These are phyloP conservation scores for Blastocystis sp. DNA, from an alignment of 352 stramenopile genomes.

Conservation along the genomic window DNA sequence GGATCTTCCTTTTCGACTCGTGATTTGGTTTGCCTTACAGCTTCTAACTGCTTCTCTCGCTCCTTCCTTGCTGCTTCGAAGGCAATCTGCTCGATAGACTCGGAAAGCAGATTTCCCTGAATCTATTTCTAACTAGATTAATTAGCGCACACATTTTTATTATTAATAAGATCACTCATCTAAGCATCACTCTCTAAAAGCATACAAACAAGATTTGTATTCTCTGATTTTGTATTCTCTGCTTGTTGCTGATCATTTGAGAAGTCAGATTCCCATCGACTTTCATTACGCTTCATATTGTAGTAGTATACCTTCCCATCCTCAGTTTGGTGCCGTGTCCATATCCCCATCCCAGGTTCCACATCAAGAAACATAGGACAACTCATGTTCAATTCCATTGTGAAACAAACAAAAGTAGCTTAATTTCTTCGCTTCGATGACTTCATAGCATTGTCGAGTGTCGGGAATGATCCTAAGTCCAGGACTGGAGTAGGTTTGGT, in stretches of 20 bases:
- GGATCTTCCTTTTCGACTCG: neutral
- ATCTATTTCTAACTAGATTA: neutral
- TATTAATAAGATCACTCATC: neutral
- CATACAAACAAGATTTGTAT: neutral
- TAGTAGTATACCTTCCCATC: slow-evolving; percentile 42
- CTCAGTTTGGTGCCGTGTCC: neutral
- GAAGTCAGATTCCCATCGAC: slow-evolving; percentile 32
- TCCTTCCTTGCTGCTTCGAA: slow-evolving; percentile 2
- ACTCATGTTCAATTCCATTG: neutral
- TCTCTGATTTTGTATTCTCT: neutral
- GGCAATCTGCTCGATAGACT: neutral
- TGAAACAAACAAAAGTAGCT: neutral
- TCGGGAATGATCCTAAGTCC: neutral
- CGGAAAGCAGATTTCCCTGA: neutral
- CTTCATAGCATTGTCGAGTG: neutral
- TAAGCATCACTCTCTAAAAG: neutral
- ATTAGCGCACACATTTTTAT: neutral
- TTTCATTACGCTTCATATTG: slow-evolving; percentile 40
- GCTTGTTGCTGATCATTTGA: neutral
- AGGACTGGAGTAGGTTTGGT: neutral
- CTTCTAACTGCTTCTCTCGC: neutral
- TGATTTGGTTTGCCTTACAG: neutral
- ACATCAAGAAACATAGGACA: neutral
- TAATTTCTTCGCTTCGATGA: neutral
- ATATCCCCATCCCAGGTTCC: slow-evolving; percentile 26